phyloP scores from a whole-genome alignment of 257 asterid species.

The Gardenia jasminoides region DNA sequence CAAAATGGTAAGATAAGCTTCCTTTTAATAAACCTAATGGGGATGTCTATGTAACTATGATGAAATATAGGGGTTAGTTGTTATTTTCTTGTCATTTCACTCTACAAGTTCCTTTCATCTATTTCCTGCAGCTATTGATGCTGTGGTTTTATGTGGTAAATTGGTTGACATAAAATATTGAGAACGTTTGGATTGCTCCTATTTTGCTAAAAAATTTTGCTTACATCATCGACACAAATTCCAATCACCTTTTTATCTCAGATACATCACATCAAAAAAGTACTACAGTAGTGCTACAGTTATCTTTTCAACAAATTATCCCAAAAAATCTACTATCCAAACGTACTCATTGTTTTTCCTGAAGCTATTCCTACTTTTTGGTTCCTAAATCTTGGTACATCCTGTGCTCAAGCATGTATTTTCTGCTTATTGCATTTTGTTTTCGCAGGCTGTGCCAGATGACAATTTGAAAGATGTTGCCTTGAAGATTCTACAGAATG shows the following conservation, averaged over 20 bases:
- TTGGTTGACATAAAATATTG: not conserved
- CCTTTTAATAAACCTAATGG: not conserved
- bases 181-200: too few species aligned
- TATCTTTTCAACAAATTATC: too few species aligned
- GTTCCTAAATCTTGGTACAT: constrained; percentile 1
- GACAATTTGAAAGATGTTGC: constrained; percentile 78
- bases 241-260: too few species aligned
- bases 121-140: not conserved
- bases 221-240: too few species aligned
- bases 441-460: constrained; percentile 84
- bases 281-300: too few species aligned
- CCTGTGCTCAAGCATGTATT: not conserved
- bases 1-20: not conserved
- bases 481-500: constrained; percentile 69
- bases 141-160: not conserved
- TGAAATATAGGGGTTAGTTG: not conserved
- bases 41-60: not conserved
- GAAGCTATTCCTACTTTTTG: not conserved
- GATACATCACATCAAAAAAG: too few species aligned
- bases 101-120: not conserved
- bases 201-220: too few species aligned
- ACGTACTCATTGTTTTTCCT: not conserved
- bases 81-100: not conserved
- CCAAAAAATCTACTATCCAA: too few species aligned
- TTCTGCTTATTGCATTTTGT: constrained; percentile 4